These are phyloP conservation scores for Albugo laibachii DNA, from an alignment of 352 stramenopile species.

Conservation along the genomic window DNA sequence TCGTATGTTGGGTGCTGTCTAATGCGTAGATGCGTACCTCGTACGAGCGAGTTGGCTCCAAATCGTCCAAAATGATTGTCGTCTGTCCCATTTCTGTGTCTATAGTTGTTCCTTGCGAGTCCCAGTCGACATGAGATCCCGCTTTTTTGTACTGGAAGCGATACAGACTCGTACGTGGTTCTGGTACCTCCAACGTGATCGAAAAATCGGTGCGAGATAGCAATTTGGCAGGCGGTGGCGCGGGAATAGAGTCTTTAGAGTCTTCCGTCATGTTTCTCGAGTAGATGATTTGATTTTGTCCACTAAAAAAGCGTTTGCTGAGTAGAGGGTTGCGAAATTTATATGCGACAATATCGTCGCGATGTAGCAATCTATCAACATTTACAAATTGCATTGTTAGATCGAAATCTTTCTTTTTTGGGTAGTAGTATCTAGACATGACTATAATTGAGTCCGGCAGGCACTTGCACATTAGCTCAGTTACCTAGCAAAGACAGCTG, in stretches of 20 bases:
- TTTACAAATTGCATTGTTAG: too few relatives aligned
- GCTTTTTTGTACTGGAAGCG: slow-evolving; percentile 63
- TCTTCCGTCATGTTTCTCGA: too few relatives aligned
- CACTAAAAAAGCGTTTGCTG: too few relatives aligned
- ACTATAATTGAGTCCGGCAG: too few relatives aligned
- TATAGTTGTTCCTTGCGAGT: slow-evolving; percentile 13
- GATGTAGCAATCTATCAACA: too few relatives aligned
- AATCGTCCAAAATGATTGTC: slow-evolving; percentile 54
- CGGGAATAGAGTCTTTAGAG: slow-evolving; percentile 1
- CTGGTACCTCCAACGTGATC: slow-evolving; percentile 38
- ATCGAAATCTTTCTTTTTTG: too few relatives aligned
- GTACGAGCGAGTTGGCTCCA: slow-evolving; percentile 78
- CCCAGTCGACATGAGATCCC: slow-evolving; percentile 15
- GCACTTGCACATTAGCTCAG: too few relatives aligned
- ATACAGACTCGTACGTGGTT: slow-evolving; percentile 14
- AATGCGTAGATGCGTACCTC: slow-evolving; percentile 65
- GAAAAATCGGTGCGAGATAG: slow-evolving; percentile 66
- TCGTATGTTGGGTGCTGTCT: slow-evolving; percentile 12
- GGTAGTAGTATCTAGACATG: too few relatives aligned
- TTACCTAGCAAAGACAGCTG: too few relatives aligned
- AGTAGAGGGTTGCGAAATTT: too few relatives aligned
- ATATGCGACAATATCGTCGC: too few relatives aligned
- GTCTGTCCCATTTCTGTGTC: slow-evolving; percentile 19
- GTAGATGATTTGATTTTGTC: too few relatives aligned
- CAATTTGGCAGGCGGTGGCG: slow-evolving; percentile 40